Percentiles rank a stretch among this genome's conserved stretches.
Conservation (phyloP, 169 alveolate genomes). For the Theileria equi region DNA sequence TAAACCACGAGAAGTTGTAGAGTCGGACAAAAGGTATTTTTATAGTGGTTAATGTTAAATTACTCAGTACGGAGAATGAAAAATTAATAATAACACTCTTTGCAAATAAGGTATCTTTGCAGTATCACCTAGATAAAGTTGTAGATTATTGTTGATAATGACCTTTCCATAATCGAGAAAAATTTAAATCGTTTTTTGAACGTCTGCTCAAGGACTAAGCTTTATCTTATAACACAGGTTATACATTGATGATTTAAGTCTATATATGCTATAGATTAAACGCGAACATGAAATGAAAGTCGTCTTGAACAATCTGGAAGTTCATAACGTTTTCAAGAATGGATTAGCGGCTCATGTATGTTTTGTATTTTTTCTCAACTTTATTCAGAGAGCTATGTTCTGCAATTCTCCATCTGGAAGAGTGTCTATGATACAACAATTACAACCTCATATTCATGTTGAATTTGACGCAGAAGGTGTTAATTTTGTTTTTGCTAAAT, state of each 20-base stretch:
- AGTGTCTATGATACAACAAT: constrained; percentile 75
- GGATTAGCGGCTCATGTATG: constrained; percentile 51
- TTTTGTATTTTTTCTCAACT: not conserved
- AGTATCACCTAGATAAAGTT: not conserved
- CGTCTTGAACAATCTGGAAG: constrained; percentile 13
- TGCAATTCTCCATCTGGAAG: constrained; percentile 69
- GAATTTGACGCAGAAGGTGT: constrained; percentile 63
- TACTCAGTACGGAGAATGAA: not conserved
- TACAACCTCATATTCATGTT: constrained; percentile 70
- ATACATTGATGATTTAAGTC: not conserved
- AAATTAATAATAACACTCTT: constrained; percentile 2
- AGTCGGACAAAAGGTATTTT: not conserved
- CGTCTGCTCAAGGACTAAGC: constrained; percentile 13
- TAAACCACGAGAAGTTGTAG: not conserved
- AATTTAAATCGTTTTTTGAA: constrained; percentile 4
- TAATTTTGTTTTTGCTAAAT: constrained; percentile 6
- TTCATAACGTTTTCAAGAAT: constrained; percentile 13
- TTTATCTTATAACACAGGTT: constrained; percentile 47
- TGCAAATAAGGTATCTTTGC: constrained; percentile 35
- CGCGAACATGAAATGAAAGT: constrained; percentile 13
- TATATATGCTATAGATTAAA: constrained; percentile 8
- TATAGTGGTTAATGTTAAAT: not conserved
- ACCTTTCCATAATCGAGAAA: constrained; percentile 8
- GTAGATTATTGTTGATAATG: constrained; percentile 39
- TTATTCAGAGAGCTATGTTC: constrained; percentile 66